Evolutionary conservation across 257 asterid genomes (phyloP).

Genomic region (Ballota nigra): DNA sequence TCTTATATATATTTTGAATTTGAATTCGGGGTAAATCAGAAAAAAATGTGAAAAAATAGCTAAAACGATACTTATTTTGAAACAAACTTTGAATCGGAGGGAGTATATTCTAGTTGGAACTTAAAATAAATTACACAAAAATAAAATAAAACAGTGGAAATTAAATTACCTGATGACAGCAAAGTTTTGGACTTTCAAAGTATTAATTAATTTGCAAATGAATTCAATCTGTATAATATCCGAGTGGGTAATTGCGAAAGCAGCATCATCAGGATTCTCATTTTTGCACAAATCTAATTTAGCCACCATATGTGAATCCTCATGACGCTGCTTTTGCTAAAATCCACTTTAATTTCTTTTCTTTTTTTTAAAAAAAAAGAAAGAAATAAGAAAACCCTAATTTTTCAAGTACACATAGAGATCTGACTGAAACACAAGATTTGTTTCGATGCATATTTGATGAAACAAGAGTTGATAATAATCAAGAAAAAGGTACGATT

Average conservation of each 20-base stretch:
- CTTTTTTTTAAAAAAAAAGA: not conserved
- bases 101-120: too few relatives aligned
- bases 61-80: too few relatives aligned
- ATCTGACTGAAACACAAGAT: not conserved
- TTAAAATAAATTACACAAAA: too few relatives aligned
- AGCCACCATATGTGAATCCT: slow-evolving; percentile 8
- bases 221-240: too few relatives aligned
- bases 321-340: slow-evolving; percentile 16
- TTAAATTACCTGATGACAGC: too few relatives aligned
- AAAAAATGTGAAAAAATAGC: too few relatives aligned
- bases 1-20: too few relatives aligned
- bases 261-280: slow-evolving; percentile 31
- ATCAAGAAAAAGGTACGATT: not conserved
- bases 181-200: too few relatives aligned
- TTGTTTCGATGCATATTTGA: not conserved
- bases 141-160: too few relatives aligned
- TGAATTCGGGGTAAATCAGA: too few relatives aligned
- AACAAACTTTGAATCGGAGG: too few relatives aligned
- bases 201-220: too few relatives aligned
- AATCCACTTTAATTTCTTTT: not conserved
- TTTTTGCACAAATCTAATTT: not conserved
- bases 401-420: not conserved
- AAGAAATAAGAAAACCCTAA: not conserved
- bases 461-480: not conserved
- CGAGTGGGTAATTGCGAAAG: slow-evolving; percentile 12